Conservation (phyloP, 2,329 filamentous ascomycete species). For the Penicillium sp. region DNA sequence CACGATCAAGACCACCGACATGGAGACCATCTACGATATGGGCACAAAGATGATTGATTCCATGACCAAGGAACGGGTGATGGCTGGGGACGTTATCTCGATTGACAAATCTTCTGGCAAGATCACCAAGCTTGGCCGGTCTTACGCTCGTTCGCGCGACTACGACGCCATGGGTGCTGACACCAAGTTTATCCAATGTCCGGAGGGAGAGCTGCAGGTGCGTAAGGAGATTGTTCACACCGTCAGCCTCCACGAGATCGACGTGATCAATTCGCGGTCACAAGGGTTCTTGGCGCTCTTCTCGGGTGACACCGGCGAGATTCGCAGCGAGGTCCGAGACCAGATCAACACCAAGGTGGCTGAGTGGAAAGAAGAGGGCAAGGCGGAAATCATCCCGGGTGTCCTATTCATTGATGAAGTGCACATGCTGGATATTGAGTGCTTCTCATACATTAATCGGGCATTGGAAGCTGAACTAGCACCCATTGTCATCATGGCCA, state of each 20-base stretch:
- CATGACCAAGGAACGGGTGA: slow-evolving; percentile 98
- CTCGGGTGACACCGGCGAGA: slow-evolving; percentile 96
- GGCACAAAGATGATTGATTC: slow-evolving; percentile 99
- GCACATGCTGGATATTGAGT: slow-evolving; percentile 99
- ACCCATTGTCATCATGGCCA: slow-evolving; percentile 98
- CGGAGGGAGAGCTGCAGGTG: slow-evolving; percentile 95
- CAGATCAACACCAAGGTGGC: slow-evolving; percentile 99
- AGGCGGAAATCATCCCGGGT: slow-evolving; percentile 95
- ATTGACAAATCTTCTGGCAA: slow-evolving; percentile 99
- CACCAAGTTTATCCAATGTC: slow-evolving; percentile 96
- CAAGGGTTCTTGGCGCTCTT: slow-evolving; percentile 97
- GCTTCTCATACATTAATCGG: slow-evolving; percentile 97
- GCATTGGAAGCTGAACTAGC: slow-evolving; percentile 92
- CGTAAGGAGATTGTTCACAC: slow-evolving; percentile 97
- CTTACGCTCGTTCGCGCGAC: slow-evolving; percentile 90
- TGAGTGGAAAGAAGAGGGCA: slow-evolving; percentile 99
- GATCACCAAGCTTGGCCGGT: slow-evolving; percentile 94
- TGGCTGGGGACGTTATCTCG: slow-evolving; percentile 96
- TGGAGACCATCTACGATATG: slow-evolving; percentile 99
- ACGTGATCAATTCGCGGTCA: slow-evolving; percentile 98
- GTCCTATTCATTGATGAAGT: slow-evolving; percentile 99
- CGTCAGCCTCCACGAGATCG: slow-evolving; percentile 95
- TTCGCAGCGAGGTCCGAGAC: slow-evolving; percentile 92
- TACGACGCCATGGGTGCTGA: slow-evolving; percentile 99
- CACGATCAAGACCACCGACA: slow-evolving; percentile 98